Evolutionary conservation across 148 eudicot species (phyloP), one percentile per base, ranked within the genome.

Genomic region (Salicornia ramosissima): DNA sequence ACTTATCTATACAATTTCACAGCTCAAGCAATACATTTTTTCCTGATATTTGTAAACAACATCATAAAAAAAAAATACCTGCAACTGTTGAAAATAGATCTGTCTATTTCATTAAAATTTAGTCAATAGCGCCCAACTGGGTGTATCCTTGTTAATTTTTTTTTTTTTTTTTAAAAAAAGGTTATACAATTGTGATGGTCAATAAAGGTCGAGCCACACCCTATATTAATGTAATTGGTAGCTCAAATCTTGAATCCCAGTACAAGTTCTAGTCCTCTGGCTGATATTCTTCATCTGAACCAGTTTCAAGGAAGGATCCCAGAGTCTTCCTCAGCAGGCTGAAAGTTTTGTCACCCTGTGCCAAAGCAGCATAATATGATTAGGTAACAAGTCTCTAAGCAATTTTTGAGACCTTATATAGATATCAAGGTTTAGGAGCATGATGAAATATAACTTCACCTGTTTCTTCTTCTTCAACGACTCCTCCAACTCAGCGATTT

Each of bases 261-360:
- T 45, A 49, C 33, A 34, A 50, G 12, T 16, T 59, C 80, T 71
- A 86, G 31, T 86, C 97, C 61, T 85, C 92, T 13, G 74, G 74
- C 11, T 79, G 86, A 76, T 84, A 83, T 68, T 91, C 96, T 34
- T 89, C 96, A 64, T 91, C 96, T 29, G 96, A 91, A 56, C 74
- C 88, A 75, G 84, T 85, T 45, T 83, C 97, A 24, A 89, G 87
- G 66, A 91, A 85, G 21, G 96, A 84, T 56, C 96, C 97, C 40
- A 91, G 74, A 33, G 89, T 85, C 72, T 86, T 91, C 55, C 87
- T 83, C 74, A 91, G 80, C 30, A 91, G 72, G 86, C 84, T 91
- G 81, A 91, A 91, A 33, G 97, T 86, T 75, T 75, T 89, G 77
- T 87, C 92, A 72, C 84, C 96, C 97, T 91, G 82, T 28, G 11